Conservation (phyloP, 768 basidiomycete genomes). For the Pulveroboletus sp. region DNA sequence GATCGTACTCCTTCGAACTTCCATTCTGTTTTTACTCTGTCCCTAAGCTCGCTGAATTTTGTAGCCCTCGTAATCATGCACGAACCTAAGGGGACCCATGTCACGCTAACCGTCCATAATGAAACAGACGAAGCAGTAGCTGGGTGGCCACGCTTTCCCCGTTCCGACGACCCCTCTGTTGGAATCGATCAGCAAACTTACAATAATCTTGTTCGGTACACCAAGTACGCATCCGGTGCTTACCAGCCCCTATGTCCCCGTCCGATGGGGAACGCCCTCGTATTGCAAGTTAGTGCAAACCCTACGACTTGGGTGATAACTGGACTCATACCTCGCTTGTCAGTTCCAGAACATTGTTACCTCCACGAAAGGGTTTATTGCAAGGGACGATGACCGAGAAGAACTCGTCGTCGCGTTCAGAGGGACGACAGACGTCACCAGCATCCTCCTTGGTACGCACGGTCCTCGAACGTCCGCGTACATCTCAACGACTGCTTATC, state of each 20-base stretch:
- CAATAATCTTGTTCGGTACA: conserved; percentile 40
- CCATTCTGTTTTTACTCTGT: background rate
- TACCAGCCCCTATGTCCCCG: conserved; percentile 43
- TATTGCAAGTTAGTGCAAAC: conserved; percentile 34
- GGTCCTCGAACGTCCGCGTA: background rate
- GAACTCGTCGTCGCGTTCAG: conserved; percentile 41
- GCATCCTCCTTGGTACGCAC: conserved; percentile 18
- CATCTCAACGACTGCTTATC: background rate
- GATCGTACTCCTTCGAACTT: background rate
- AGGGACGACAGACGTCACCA: conserved; percentile 30
- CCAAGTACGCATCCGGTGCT: conserved; percentile 48
- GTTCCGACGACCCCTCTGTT: conserved; percentile 14
- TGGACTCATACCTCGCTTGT: background rate
- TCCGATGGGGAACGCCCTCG: conserved; percentile 44
- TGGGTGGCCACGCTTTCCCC: conserved; percentile 20
- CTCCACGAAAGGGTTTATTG: conserved; percentile 41
- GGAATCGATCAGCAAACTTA: conserved; percentile 37
- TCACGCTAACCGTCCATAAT: background rate
- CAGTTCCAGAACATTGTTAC: conserved; percentile 37
- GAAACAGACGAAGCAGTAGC: background rate
- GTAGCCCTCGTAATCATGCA: conserved; percentile 4
- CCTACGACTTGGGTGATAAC: background rate
- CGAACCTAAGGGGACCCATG: background rate
- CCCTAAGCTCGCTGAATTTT: background rate
- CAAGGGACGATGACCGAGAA: conserved; percentile 37